These are phyloP conservation scores for Boletus rubropictus DNA, from an alignment of 768 basidiomycete genomes.

Conservation along the genomic window DNA sequence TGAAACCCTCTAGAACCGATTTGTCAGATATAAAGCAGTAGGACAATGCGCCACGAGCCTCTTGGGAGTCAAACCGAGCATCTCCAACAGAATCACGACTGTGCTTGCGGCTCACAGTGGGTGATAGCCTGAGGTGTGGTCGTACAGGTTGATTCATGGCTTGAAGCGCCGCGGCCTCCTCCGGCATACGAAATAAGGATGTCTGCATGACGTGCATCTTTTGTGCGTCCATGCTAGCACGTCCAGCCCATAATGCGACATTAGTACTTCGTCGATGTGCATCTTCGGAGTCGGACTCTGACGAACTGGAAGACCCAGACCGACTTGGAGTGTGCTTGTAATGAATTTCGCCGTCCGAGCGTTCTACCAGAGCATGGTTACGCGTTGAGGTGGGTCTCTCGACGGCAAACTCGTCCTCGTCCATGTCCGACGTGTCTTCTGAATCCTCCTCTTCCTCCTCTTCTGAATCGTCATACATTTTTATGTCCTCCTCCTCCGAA, in stretches of 20 bases:
- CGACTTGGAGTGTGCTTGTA: slow-evolving; percentile 38
- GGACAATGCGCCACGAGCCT: slow-evolving; percentile 38
- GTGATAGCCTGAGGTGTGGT: slow-evolving; percentile 32
- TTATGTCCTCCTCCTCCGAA: slow-evolving; percentile 25
- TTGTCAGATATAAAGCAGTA: background rate
- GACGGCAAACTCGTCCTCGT: slow-evolving; percentile 44
- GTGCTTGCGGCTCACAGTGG: slow-evolving; percentile 56
- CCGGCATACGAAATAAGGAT: slow-evolving; percentile 72
- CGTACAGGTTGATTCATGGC: slow-evolving; percentile 42
- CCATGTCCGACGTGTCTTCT: slow-evolving; percentile 41
- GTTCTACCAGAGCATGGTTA: slow-evolving; percentile 47
- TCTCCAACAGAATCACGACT: slow-evolving; percentile 77
- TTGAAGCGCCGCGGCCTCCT: slow-evolving; percentile 62
- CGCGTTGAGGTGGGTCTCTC: slow-evolving; percentile 24
- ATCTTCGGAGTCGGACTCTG: slow-evolving; percentile 19
- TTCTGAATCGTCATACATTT: slow-evolving; percentile 33
- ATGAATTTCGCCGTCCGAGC: slow-evolving; percentile 49
- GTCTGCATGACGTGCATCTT: slow-evolving; percentile 93
- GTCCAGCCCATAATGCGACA: slow-evolving; percentile 66
- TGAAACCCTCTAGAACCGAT: slow-evolving; percentile 55
- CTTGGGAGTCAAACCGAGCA: slow-evolving; percentile 54
- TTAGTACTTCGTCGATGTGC: slow-evolving; percentile 35
- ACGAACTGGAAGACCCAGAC: slow-evolving; percentile 27
- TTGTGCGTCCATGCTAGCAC: slow-evolving; percentile 74
- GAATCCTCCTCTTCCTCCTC: slow-evolving; percentile 37